Percentiles rank a stretch among this genome's conserved stretches.
Evolutionary conservation across 805 yeast genomes (phyloP).

Genomic region (Metschnikowia vanudenii): DNA sequence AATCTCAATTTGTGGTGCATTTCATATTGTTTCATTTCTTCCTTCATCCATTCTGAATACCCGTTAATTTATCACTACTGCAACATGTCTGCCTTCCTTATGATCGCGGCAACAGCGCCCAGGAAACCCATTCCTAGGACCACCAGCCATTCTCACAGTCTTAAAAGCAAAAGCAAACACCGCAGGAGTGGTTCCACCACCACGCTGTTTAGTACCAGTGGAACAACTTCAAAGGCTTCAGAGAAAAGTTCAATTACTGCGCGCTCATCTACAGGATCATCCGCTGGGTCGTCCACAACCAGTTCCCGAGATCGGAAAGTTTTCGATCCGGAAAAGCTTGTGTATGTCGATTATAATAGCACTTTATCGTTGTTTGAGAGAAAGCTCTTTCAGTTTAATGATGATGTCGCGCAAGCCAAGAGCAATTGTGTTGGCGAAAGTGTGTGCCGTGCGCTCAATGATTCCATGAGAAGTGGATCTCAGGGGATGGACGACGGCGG

Average conservation of each 20-base stretch:
- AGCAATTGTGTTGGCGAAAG: background rate
- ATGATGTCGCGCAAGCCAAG: slow-evolving; percentile 5
- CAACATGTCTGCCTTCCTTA: slow-evolving; percentile 14
- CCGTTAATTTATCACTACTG: background rate
- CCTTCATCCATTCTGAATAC: background rate
- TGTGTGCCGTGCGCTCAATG: slow-evolving; percentile 3
- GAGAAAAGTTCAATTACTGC: background rate
- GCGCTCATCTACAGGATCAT: no score
- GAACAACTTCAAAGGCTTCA: background rate
- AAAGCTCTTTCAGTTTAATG: slow-evolving; percentile 7
- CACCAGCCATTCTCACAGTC: background rate
- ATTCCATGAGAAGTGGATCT: background rate
- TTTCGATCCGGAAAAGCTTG: slow-evolving; percentile 9
- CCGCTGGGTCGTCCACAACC: background rate
- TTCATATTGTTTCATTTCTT: background rate
- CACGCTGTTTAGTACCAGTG: background rate
- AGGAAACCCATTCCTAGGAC: background rate
- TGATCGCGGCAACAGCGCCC: slow-evolving; percentile 10
- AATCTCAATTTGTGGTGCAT: no score
- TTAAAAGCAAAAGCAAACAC: background rate
- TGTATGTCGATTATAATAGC: slow-evolving; percentile 6
- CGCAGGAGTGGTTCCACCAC: background rate
- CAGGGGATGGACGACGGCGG: slow-evolving; percentile 1
- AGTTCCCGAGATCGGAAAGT: background rate
- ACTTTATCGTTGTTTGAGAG: slow-evolving; percentile 10